Percentiles rank a stretch among this genome's conserved stretches.
Evolutionary conservation across 441 rosid genomes (phyloP).

Genomic region (Pelargonium myrrhifolium): DNA sequence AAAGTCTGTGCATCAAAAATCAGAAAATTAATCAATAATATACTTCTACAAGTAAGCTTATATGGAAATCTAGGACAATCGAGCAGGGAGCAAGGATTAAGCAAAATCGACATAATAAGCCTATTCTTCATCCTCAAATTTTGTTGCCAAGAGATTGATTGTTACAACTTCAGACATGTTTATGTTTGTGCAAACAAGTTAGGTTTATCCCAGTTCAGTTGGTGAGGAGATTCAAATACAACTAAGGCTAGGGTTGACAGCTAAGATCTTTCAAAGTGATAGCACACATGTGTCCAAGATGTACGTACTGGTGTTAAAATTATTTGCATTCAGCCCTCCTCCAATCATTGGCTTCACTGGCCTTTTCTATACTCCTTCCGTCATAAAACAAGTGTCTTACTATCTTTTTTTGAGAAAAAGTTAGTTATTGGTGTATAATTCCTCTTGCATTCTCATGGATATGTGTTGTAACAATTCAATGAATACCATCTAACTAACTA

Average conservation of each 20-base stretch:
- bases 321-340: background rate
- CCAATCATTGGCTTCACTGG: background rate
- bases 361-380: background rate
- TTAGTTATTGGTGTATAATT: too few relatives aligned
- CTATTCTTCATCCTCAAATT: background rate
- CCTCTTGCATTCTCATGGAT: too few relatives aligned
- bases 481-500: too few relatives aligned
- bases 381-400: too few relatives aligned
- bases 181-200: background rate
- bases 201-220: background rate
- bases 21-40: conserved; percentile 7
- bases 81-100: background rate
- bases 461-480: too few relatives aligned
- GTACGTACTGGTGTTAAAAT: background rate
- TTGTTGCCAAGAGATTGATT: background rate
- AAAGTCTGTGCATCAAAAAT: conserved; percentile 45
- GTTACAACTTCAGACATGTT: background rate
- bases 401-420: too few relatives aligned
- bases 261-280: background rate
- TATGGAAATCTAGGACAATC: background rate
- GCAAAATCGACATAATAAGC: background rate
- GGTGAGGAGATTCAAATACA: background rate
- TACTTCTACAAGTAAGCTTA: background rate
- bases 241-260: background rate
- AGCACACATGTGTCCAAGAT: background rate